Conservation (phyloP, 2,329 filamentous ascomycete genomes). For the Xylaria sp. region DNA sequence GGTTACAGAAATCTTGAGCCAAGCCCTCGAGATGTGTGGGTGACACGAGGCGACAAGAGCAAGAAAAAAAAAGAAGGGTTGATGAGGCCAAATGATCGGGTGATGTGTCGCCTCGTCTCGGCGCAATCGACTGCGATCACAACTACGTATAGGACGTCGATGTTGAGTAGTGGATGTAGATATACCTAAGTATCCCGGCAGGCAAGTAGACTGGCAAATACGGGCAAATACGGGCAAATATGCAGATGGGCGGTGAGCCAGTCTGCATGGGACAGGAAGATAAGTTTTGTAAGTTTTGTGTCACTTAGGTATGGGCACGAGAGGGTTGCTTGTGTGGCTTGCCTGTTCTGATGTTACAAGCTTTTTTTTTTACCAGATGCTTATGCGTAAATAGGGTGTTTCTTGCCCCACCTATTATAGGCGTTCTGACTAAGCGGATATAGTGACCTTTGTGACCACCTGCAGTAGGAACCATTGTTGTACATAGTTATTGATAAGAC, state of each 20-base stretch:
- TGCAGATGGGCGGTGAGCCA: slow-evolving; percentile 20
- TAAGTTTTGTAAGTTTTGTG: slow-evolving; percentile 1
- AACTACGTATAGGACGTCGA: slow-evolving; percentile 1
- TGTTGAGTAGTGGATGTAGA: neutral
- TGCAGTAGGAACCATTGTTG: too few relatives aligned
- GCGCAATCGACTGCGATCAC: slow-evolving; percentile 1
- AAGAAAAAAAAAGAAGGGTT: neutral
- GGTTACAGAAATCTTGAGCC: neutral
- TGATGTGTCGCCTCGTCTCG: slow-evolving; percentile 22
- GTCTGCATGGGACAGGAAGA: neutral
- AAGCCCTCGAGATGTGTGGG: slow-evolving; percentile 19
- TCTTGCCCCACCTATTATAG: neutral
- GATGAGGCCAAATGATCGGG: slow-evolving; percentile 13
- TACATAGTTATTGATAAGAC: neutral
- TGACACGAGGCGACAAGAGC: slow-evolving; percentile 19
- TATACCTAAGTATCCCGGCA: slow-evolving; percentile 8
- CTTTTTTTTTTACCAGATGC: slow-evolving; percentile 5
- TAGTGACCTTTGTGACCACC: too few relatives aligned
- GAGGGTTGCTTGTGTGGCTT: too few relatives aligned
- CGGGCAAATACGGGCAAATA: neutral
- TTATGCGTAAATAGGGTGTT: neutral
- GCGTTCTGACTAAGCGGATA: neutral
- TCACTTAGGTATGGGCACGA: too few relatives aligned
- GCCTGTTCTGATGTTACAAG: neutral
- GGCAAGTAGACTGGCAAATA: neutral